Evolutionary conservation across 2,329 filamentous ascomycete genomes (phyloP), one percentile per base, ranked within the genome.

Genomic region (Incumbomyces lentus): DNA sequence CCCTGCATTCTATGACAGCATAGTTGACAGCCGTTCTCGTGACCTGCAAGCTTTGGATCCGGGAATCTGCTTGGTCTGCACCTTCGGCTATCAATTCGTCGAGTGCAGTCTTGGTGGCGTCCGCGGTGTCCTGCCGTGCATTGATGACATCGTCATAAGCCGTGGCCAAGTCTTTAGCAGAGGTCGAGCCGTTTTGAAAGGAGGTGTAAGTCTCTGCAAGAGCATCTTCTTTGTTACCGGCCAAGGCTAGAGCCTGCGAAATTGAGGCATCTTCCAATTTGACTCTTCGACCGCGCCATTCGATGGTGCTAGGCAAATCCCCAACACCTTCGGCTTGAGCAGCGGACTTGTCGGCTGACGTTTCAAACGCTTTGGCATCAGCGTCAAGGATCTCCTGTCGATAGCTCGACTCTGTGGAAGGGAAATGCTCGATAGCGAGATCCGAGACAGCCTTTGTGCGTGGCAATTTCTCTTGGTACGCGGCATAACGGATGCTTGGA

Each of bases 11-110:
- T 47, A 98, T 84, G 65, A 95, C 79, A 55, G 86, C 86, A 63
- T 94, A 96, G 64, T 92, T 94, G 47, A 96, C 86, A 1, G 90
- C 88, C 0, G 93, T 93, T 51, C 85, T 83, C 2, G 89, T 94
- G 49, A 98, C 84, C 55, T 95, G 89, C 38, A 98, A 70, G 57
- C 88, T 82, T 66, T 98, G 92, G 81, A 98, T 88, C 48, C 87
- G 79, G 31, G 79, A 69, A 60, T 98, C 90, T 47, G 86, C 81
- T 62, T 87, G 85, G 17, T 86, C 77, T 12, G 95, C 78, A 1
- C 87, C 85, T 62, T 98, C 92, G 49, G 77, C 81, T 42, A 79
- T 78, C 48, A 95, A 71, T 63, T 96, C 92, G 54, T 96, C 90
- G 49, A 95, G 94, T 10, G 88, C 88, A 57, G 84, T 81, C 65